These are phyloP conservation scores for Syzygium syzygioides DNA, from an alignment of 441 rosid genomes.

Conservation along the genomic window DNA sequence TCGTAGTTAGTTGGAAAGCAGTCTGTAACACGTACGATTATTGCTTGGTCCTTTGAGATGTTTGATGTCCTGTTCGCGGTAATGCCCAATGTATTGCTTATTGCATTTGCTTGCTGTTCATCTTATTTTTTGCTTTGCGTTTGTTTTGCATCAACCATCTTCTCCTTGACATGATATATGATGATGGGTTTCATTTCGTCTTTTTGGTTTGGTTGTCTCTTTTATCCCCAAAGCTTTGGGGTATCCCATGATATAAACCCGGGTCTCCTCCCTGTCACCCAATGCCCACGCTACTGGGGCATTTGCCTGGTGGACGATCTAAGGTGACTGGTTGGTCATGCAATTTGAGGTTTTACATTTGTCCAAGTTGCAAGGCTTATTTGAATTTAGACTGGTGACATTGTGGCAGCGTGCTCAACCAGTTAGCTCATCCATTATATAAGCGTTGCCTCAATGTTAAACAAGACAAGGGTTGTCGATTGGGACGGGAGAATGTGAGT, in stretches of 20 bases:
- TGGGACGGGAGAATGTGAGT: background rate
- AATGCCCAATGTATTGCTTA: background rate
- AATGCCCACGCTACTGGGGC: background rate
- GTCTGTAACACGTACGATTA: background rate
- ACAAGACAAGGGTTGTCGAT: background rate
- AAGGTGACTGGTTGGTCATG: background rate
- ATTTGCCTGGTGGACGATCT: background rate
- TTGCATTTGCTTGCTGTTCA: background rate
- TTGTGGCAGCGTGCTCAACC: background rate
- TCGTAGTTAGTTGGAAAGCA: background rate
- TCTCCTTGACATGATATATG: background rate
- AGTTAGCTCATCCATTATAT: background rate
- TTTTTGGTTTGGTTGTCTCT: background rate
- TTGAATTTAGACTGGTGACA: background rate
- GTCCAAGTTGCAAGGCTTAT: background rate
- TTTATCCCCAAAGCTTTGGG: background rate
- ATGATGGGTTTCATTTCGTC: background rate
- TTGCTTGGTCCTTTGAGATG: background rate
- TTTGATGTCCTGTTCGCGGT: fast-evolving
- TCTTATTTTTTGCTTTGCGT: background rate
- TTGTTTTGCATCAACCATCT: background rate
- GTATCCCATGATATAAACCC: background rate
- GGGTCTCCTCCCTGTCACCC: background rate
- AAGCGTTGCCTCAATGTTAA: background rate
- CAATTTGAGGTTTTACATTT: background rate